Conservation (phyloP, 2,329 filamentous ascomycete species). For the Lasiodiplodia theobromae region DNA sequence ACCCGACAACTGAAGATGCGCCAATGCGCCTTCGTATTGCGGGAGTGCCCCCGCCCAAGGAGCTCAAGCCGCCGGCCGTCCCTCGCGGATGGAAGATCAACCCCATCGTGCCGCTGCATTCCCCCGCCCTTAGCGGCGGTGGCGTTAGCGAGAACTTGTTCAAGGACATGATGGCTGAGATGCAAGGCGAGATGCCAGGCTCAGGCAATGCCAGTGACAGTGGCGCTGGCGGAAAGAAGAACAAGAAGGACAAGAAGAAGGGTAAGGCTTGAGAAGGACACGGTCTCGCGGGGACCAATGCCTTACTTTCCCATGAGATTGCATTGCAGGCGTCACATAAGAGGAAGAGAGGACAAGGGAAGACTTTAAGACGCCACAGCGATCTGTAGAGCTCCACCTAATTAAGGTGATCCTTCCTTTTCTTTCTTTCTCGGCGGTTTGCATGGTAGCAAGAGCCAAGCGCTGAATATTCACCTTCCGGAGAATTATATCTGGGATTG, state of each 20-base stretch:
- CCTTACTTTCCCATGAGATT: not conserved
- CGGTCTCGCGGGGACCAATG: not conserved
- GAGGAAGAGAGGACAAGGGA: not conserved
- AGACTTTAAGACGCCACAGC: not conserved
- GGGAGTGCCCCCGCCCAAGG: slow-evolving; percentile 71
- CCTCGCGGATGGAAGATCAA: slow-evolving; percentile 93
- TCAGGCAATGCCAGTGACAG: slow-evolving; percentile 38
- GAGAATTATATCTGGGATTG: not conserved
- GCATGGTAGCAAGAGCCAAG: not conserved
- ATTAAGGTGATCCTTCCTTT: not conserved
- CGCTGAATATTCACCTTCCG: not conserved
- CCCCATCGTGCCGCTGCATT: slow-evolving; percentile 83
- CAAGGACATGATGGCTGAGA: slow-evolving; percentile 96
- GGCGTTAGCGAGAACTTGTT: slow-evolving; percentile 94
- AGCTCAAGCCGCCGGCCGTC: slow-evolving; percentile 70
- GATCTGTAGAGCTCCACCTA: not conserved
- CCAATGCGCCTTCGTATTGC: slow-evolving; percentile 76
- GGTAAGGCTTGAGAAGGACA: slow-evolving; percentile 26
- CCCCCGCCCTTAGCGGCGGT: slow-evolving; percentile 87
- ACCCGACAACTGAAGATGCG: slow-evolving; percentile 78
- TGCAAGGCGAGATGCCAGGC: slow-evolving; percentile 61
- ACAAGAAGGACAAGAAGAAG: slow-evolving; percentile 49
- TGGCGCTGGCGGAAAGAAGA: slow-evolving; percentile 39
- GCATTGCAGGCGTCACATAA: not conserved
- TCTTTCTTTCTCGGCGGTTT: not conserved